phyloP scores from a whole-genome alignment of 192 early-diverging fungal species.

The Entophlyctis luteolus region DNA sequence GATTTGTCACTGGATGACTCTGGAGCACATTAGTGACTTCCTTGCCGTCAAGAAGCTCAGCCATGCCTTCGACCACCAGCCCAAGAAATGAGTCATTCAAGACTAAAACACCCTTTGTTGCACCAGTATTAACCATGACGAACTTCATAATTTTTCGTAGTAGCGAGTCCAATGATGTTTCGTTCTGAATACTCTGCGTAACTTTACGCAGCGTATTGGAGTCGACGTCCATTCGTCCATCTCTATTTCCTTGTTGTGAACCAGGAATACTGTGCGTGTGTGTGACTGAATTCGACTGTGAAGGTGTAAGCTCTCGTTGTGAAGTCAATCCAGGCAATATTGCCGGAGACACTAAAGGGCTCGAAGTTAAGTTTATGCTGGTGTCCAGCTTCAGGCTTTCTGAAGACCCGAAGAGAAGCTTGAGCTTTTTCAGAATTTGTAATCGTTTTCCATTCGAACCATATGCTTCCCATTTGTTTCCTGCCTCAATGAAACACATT shows the following conservation, averaged over 20 bases:
- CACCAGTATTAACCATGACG: constrained; percentile 46
- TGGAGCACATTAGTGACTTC: constrained; percentile 32
- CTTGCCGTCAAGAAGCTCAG: constrained; percentile 29
- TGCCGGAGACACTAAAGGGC: background rate
- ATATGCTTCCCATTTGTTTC: constrained; percentile 39
- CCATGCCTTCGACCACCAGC: constrained; percentile 36
- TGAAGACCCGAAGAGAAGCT: background rate
- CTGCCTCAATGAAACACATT: constrained; percentile 35
- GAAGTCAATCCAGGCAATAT: background rate
- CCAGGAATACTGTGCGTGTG: background rate
- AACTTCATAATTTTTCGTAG: constrained; percentile 43
- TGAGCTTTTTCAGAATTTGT: constrained; percentile 23
- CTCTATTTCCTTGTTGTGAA: background rate
- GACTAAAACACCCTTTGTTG: constrained; percentile 40
- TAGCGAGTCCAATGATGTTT: constrained; percentile 42
- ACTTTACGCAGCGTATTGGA: constrained; percentile 50
- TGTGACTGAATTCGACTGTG: background rate
- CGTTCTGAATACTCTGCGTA: constrained; percentile 44
- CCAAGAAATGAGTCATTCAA: constrained; percentile 32
- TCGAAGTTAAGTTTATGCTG: background rate
- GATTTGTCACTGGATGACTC: constrained; percentile 16
- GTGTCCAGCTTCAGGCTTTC: background rate
- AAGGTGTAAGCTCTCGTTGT: too few species aligned
- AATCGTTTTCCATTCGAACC: constrained; percentile 37
- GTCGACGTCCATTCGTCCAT: constrained; percentile 39